Evolutionary conservation across 805 yeast species (phyloP).

Genomic region (Zygoascus flipseniorum): DNA sequence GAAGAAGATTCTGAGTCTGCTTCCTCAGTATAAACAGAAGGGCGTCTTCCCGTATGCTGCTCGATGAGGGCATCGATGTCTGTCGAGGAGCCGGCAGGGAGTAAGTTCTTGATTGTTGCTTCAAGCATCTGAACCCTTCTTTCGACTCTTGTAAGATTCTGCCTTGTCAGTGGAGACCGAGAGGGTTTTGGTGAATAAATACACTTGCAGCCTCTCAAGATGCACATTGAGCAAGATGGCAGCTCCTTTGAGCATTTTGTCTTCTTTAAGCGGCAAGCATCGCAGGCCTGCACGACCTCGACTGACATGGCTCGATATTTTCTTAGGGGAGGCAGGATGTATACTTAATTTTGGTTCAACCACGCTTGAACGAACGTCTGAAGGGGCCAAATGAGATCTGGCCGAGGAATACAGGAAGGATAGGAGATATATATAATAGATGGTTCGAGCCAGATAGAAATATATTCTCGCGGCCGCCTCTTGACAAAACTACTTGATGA

Average conservation of each 20-base stretch:
- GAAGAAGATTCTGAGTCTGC: not conserved
- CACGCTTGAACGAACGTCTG: too few relatives aligned
- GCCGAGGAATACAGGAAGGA: too few relatives aligned
- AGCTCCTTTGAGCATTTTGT: constrained; percentile 57
- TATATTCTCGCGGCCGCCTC: too few relatives aligned
- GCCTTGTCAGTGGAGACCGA: constrained; percentile 75
- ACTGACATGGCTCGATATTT: not conserved
- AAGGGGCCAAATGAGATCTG: too few relatives aligned
- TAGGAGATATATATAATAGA: too few relatives aligned
- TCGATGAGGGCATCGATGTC: constrained; percentile 35
- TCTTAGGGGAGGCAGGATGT: too few relatives aligned
- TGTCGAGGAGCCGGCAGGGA: constrained; percentile 37
- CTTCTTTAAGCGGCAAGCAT: not conserved
- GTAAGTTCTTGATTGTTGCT: constrained; percentile 27
- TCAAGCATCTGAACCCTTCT: constrained; percentile 42
- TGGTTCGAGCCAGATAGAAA: too few relatives aligned
- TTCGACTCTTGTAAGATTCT: constrained; percentile 68
- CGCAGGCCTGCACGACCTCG: not conserved
- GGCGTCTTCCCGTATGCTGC: constrained; percentile 9
- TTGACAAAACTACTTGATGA: too few relatives aligned
- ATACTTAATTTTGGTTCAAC: too few relatives aligned
- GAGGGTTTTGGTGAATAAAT: constrained; percentile 69
- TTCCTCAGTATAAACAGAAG: not conserved
- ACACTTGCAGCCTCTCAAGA: constrained; percentile 64
- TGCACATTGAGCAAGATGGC: constrained; percentile 72